These are phyloP conservation scores for Pleurotus salmoneostramineus DNA, from an alignment of 768 basidiomycete genomes.

Conservation along the genomic window DNA sequence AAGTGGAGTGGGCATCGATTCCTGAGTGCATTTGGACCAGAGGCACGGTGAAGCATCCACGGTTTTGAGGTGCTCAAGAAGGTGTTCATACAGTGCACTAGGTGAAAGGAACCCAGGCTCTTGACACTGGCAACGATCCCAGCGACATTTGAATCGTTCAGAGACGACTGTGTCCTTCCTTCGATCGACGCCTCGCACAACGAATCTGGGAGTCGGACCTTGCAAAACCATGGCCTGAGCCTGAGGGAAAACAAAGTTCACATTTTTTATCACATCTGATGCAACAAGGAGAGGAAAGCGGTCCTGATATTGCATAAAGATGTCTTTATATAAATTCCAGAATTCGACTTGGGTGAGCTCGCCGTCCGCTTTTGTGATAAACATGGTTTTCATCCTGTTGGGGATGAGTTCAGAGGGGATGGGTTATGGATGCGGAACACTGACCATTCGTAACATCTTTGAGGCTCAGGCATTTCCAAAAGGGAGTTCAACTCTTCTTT, in stretches of 20 bases:
- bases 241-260: constrained; percentile 78
- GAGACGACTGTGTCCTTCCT: constrained; percentile 52
- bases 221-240: constrained; percentile 85
- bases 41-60: constrained; percentile 41
- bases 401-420: neutral
- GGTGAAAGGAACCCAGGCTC: constrained; percentile 43
- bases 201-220: constrained; percentile 70
- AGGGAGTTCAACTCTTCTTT: constrained; percentile 64
- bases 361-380: constrained; percentile 67
- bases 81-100: constrained; percentile 71
- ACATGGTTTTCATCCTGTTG: constrained; percentile 88
- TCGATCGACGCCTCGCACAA: constrained; percentile 83
- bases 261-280: constrained; percentile 93
- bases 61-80: constrained; percentile 51
- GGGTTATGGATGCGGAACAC: constrained; percentile 12
- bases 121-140: constrained; percentile 62
- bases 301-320: constrained; percentile 60
- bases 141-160: constrained; percentile 73
- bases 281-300: constrained; percentile 69
- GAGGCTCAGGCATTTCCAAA: constrained; percentile 61
- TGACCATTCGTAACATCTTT: constrained; percentile 82
- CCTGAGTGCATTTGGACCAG: constrained; percentile 67
- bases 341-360: constrained; percentile 93
- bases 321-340: constrained; percentile 90
- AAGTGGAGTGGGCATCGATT: constrained; percentile 39